Conservation (phyloP, 2,329 filamentous ascomycete genomes). For the Aspergillus neotritici region DNA sequence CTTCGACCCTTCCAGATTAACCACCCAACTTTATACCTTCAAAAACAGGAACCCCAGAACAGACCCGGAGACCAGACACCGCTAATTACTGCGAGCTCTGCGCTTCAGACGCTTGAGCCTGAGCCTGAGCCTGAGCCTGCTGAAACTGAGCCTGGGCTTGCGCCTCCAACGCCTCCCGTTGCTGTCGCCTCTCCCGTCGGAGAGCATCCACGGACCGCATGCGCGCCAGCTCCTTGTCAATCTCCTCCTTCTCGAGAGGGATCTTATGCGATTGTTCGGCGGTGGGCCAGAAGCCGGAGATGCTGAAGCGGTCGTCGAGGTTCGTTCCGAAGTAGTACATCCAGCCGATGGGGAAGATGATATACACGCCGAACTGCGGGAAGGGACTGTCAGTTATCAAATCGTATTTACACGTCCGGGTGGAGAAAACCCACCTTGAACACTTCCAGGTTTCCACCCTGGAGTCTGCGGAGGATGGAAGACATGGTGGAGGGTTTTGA, state of each 20-base stretch:
- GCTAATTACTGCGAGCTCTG: conserved; percentile 12
- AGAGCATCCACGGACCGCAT: conserved; percentile 50
- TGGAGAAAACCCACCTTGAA: conserved; percentile 64
- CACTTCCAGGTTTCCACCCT: conserved; percentile 83
- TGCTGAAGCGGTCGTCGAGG: conserved; percentile 83
- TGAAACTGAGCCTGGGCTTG: background rate
- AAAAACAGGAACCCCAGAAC: background rate
- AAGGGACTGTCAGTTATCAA: too few relatives aligned
- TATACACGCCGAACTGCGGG: conserved; percentile 87
- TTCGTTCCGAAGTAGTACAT: conserved; percentile 99
- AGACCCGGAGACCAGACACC: too few relatives aligned
- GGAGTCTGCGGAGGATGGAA: conserved; percentile 53
- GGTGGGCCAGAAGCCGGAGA: conserved; percentile 91
- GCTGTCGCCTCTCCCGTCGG: conserved; percentile 45
- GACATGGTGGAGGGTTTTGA: conserved; percentile 26
- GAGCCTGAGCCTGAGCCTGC: conserved; percentile 6
- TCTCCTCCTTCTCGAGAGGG: conserved; percentile 52
- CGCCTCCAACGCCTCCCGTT: conserved; percentile 24
- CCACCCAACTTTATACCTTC: background rate
- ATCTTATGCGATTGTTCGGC: conserved; percentile 49
- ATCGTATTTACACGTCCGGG: background rate
- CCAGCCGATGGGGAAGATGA: conserved; percentile 96
- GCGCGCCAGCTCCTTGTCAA: conserved; percentile 71
- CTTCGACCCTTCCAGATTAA: too few relatives aligned
- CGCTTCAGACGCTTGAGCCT: conserved; percentile 7